These are phyloP conservation scores for Catunica adiposa DNA, from an alignment of 2,329 filamentous ascomycete genomes.

Conservation along the genomic window DNA sequence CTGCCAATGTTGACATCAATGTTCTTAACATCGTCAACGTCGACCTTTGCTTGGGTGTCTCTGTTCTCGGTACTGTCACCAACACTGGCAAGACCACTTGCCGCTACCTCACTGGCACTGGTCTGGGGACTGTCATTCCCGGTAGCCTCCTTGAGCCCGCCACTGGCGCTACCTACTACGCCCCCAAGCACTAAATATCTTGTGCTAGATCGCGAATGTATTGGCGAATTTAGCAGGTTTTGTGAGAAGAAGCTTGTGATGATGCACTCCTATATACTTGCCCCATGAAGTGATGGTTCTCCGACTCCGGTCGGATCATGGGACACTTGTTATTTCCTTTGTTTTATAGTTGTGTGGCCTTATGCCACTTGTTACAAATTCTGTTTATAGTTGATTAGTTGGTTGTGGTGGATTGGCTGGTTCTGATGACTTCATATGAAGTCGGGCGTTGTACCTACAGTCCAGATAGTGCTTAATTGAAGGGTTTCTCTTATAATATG, in stretches of 20 bases:
- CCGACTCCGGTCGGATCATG: not conserved
- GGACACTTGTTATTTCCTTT: not conserved
- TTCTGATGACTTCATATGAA: not conserved
- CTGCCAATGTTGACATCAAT: constrained; percentile 13
- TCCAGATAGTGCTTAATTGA: not conserved
- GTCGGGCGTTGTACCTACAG: not conserved
- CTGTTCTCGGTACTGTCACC: constrained; percentile 5
- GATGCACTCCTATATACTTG: not conserved
- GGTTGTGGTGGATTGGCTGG: not conserved
- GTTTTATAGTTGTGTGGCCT: not conserved
- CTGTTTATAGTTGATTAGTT: constrained; percentile 5
- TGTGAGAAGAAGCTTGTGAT: constrained; percentile 1
- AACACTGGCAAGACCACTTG: constrained; percentile 7
- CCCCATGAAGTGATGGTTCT: constrained; percentile 3
- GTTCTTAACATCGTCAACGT: constrained; percentile 18
- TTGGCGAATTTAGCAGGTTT: not conserved
- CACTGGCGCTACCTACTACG: constrained; percentile 5
- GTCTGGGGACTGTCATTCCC: not conserved
- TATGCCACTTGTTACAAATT: not conserved
- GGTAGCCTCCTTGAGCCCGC: not conserved
- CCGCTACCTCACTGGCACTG: constrained; percentile 13
- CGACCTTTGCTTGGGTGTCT: constrained; percentile 13
- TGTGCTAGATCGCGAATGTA: not conserved
- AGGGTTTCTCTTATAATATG: too few relatives aligned
- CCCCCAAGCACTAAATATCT: not conserved